These are phyloP conservation scores for Neonectria magnoliae DNA, from an alignment of 2,329 filamentous ascomycete genomes.

Conservation along the genomic window DNA sequence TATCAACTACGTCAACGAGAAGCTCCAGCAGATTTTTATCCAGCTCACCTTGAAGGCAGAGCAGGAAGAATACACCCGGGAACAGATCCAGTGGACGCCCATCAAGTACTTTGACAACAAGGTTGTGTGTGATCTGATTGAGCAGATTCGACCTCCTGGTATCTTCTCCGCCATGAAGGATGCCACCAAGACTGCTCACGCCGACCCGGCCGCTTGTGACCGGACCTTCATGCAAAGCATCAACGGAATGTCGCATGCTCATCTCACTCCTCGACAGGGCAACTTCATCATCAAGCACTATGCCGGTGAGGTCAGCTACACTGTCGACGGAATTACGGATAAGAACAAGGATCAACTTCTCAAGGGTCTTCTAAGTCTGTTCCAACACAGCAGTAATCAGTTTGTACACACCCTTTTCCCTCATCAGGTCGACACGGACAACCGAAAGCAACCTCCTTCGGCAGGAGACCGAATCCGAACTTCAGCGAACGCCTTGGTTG, in stretches of 20 bases:
- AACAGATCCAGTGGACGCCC: conserved; percentile 98
- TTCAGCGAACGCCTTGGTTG: conserved; percentile 93
- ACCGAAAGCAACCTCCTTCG: conserved; percentile 91
- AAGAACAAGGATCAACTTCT: conserved; percentile 99
- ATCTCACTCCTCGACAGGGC: conserved; percentile 90
- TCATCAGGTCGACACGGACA: conserved; percentile 92
- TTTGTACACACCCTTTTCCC: conserved; percentile 94
- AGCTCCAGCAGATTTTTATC: conserved; percentile 98
- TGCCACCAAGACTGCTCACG: conserved; percentile 97
- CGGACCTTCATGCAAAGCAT: conserved; percentile 94
- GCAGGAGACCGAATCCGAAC: conserved; percentile 95
- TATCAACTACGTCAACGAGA: conserved; percentile 99
- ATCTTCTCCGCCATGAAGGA: conserved; percentile 97
- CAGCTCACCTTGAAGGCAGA: conserved; percentile 96
- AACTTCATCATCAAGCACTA: conserved; percentile 99
- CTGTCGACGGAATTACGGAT: conserved; percentile 95
- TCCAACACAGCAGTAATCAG: conserved; percentile 82
- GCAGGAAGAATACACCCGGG: conserved; percentile 94
- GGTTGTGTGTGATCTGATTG: conserved; percentile 96
- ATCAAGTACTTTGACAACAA: conserved; percentile 99
- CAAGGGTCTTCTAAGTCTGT: conserved; percentile 90
- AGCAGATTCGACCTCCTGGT: conserved; percentile 88
- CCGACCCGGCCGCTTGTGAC: conserved; percentile 92
- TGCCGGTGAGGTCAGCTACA: conserved; percentile 94
- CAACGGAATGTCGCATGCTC: conserved; percentile 89